A percentile compares a stretch with the other conserved stretches of the same genome.
These are phyloP conservation scores for Thielaviopsis euricoi DNA, from an alignment of 2,329 filamentous ascomycete species.

Conservation along the genomic window DNA sequence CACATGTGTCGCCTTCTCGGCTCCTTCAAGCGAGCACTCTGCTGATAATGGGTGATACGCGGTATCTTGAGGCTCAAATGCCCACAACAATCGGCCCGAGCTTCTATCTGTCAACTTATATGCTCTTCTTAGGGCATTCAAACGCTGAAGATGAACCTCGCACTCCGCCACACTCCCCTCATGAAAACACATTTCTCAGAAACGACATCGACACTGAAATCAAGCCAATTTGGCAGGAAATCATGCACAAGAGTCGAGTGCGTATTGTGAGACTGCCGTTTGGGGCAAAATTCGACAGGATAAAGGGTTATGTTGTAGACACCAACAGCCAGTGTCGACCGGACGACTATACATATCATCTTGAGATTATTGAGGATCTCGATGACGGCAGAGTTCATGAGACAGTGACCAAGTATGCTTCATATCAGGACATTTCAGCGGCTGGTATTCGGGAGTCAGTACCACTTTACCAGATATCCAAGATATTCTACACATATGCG, in stretches of 20 bases:
- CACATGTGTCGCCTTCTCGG: slow-evolving; percentile 76
- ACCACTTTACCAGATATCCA: slow-evolving; percentile 50
- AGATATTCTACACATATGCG: slow-evolving; percentile 86
- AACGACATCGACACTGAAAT: slow-evolving; percentile 23
- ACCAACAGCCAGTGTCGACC: neutral
- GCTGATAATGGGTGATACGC: slow-evolving; percentile 69
- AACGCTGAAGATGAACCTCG: neutral
- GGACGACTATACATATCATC: slow-evolving; percentile 54
- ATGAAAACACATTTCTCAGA: neutral
- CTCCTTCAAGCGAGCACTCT: slow-evolving; percentile 86
- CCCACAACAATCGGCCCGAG: slow-evolving; percentile 69
- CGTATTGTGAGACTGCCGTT: slow-evolving; percentile 56
- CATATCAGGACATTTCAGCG: slow-evolving; percentile 25
- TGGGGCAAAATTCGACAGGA: neutral
- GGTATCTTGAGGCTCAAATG: slow-evolving; percentile 50
- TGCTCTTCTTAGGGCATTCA: slow-evolving; percentile 77
- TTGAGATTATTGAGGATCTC: slow-evolving; percentile 70
- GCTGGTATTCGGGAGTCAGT: slow-evolving; percentile 36
- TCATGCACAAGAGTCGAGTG: slow-evolving; percentile 80
- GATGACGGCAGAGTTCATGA: slow-evolving; percentile 39
- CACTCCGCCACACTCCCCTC: neutral
- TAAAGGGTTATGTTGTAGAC: neutral
- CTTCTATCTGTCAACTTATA: slow-evolving; percentile 80
- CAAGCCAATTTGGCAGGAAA: slow-evolving; percentile 81
- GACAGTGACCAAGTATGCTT: slow-evolving; percentile 18